A percentile compares a stretch with the other conserved stretches of the same genome.
These are phyloP conservation scores for Hymenoscyphus repandus DNA, from an alignment of 2,329 filamentous ascomycete genomes.

Conservation along the genomic window DNA sequence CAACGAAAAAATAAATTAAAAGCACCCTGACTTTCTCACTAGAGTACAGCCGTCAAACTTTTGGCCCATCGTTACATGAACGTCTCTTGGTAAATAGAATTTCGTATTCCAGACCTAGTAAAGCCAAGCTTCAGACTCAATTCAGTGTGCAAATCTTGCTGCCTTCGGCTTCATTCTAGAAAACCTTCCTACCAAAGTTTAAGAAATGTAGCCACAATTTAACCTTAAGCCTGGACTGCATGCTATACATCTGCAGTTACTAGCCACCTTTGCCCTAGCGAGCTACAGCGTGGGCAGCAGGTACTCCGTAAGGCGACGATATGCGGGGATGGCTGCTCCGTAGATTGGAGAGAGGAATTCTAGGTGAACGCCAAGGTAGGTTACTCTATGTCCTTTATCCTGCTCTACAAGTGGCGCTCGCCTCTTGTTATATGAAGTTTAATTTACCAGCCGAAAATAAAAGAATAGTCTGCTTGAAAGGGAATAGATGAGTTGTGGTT, in stretches of 20 bases:
- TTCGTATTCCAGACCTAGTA: slow-evolving; percentile 2
- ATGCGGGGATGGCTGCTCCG: slow-evolving; percentile 4
- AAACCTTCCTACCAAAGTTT: neutral
- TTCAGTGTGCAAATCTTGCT: slow-evolving; percentile 1
- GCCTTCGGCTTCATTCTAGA: slow-evolving; percentile 5
- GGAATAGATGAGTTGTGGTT: neutral
- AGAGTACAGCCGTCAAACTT: neutral
- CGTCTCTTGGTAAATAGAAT: neutral
- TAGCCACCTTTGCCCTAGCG: neutral
- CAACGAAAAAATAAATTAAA: neutral
- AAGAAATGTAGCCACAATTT: neutral
- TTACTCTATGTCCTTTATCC: slow-evolving; percentile 1
- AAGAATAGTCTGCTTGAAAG: neutral
- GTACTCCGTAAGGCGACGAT: neutral
- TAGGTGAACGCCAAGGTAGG: neutral
- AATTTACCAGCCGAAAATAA: slow-evolving; percentile 8
- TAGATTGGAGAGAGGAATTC: neutral
- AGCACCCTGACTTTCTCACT: neutral
- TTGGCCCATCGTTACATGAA: neutral
- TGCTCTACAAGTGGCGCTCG: neutral
- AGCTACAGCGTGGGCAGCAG: neutral
- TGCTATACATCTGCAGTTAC: neutral
- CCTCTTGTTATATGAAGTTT: slow-evolving; percentile 2
- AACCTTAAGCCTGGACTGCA: slow-evolving; percentile 5
- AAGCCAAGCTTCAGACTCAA: neutral